phyloP scores from a whole-genome alignment of 2,329 filamentous ascomycete species.

The Calonectria henricotiae region DNA sequence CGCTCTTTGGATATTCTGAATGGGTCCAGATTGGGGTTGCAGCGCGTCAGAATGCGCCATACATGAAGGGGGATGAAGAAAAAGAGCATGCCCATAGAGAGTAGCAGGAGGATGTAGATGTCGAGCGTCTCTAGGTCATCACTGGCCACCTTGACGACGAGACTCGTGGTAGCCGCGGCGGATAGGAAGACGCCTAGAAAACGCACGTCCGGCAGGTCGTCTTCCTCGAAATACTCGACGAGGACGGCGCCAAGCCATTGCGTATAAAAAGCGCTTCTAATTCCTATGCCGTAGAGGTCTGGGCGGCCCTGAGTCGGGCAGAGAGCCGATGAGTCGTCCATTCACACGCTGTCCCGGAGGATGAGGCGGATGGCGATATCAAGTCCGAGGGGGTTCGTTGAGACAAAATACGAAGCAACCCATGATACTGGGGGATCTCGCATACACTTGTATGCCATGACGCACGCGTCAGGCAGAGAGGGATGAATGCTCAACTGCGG shows the following conservation, averaged over 20 bases:
- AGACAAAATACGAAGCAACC: neutral
- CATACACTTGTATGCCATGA: constrained; percentile 49
- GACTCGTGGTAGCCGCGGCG: constrained; percentile 49
- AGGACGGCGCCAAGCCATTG: constrained; percentile 58
- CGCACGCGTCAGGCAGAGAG: constrained; percentile 7
- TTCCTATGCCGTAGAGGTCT: constrained; percentile 58
- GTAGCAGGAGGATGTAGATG: constrained; percentile 55
- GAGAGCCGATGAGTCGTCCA: constrained; percentile 33
- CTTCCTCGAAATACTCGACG: constrained; percentile 54
- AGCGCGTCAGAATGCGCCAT: constrained; percentile 56
- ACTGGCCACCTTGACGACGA: constrained; percentile 51
- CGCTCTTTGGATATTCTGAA: constrained; percentile 51
- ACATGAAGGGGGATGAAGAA: constrained; percentile 56
- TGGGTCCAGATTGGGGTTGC: constrained; percentile 54
- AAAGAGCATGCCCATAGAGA: constrained; percentile 54
- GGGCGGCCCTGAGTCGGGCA: constrained; percentile 52
- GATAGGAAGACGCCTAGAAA: constrained; percentile 56
- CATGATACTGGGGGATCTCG: constrained; percentile 30
- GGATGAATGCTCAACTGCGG: constrained; percentile 3
- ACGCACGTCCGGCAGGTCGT: constrained; percentile 53
- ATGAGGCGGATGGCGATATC: neutral
- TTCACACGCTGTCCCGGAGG: constrained; percentile 21
- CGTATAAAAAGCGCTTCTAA: constrained; percentile 57
- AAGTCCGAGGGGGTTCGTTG: constrained; percentile 4
- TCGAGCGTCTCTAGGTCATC: constrained; percentile 52